These are phyloP conservation scores for Hygrocybe coccinea DNA, from an alignment of 768 basidiomycete genomes.

Conservation along the genomic window DNA sequence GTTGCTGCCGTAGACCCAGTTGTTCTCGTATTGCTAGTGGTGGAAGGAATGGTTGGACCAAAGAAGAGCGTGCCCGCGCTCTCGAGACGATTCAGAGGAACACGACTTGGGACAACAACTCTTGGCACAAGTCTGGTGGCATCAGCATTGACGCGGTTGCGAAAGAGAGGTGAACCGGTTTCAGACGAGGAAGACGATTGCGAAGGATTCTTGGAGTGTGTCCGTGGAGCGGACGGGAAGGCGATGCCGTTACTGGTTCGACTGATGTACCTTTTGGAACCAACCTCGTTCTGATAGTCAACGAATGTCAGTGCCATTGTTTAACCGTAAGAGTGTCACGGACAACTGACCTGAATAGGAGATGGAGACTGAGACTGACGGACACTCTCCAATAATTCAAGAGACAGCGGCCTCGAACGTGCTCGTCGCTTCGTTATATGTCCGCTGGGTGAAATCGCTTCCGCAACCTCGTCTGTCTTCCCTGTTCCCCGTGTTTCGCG, in stretches of 20 bases:
- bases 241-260: slow-evolving; percentile 33
- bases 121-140: background rate
- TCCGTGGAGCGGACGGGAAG: slow-evolving; percentile 40
- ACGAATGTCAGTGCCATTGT: slow-evolving; percentile 5
- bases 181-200: slow-evolving; percentile 44
- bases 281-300: slow-evolving; percentile 8
- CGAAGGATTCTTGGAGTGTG: slow-evolving; percentile 37
- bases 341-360: background rate
- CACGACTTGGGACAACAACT: slow-evolving; percentile 23
- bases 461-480: slow-evolving; percentile 49
- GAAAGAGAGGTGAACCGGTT: slow-evolving; percentile 47
- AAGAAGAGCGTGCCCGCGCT: slow-evolving; percentile 67
- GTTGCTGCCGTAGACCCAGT: slow-evolving; percentile 23
- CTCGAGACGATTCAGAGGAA: slow-evolving; percentile 47
- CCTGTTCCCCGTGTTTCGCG: slow-evolving; percentile 26
- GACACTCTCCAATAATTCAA: slow-evolving; percentile 54
- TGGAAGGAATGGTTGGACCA: slow-evolving; percentile 48
- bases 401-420: slow-evolving; percentile 64
- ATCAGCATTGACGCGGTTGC: slow-evolving; percentile 47
- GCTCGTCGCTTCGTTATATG: slow-evolving; percentile 73
- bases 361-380: slow-evolving; percentile 40
- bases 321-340: background rate
- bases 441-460: slow-evolving; percentile 70
- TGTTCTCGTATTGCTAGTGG: slow-evolving; percentile 28
- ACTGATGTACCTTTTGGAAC: slow-evolving; percentile 16